These are phyloP conservation scores for Aleurites moluccanus DNA, from an alignment of 441 rosid genomes.

Conservation along the genomic window DNA sequence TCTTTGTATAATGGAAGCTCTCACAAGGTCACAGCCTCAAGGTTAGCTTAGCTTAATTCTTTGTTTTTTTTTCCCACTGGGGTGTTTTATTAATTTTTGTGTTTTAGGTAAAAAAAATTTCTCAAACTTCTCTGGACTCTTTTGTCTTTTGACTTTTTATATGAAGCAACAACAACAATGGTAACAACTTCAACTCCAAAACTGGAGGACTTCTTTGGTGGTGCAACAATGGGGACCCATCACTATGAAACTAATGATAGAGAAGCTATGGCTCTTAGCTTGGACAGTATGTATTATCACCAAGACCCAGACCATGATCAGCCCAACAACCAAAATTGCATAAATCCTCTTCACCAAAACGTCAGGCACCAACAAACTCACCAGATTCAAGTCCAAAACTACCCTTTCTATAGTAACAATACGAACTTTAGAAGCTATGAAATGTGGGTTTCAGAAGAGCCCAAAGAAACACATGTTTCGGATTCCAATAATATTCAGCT, in stretches of 20 bases:
- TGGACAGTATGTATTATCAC: conserved; percentile 72
- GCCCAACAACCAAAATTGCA: conserved; percentile 36
- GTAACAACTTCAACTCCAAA: conserved; percentile 65
- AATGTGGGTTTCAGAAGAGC: conserved; percentile 34
- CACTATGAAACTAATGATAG: conserved; percentile 54
- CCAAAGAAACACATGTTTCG: conserved; percentile 38
- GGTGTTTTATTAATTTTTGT: neutral
- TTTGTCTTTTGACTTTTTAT: conserved; percentile 29
- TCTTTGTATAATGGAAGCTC: conserved; percentile 92
- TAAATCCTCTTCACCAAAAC: conserved; percentile 41
- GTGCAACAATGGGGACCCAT: conserved; percentile 66
- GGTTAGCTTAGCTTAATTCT: conserved; percentile 31
- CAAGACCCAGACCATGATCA: conserved; percentile 37
- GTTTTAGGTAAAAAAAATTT: neutral
- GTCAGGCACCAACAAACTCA: conserved; percentile 32
- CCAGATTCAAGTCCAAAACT: conserved; percentile 40
- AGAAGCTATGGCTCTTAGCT: conserved; percentile 77
- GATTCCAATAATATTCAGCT: conserved; percentile 36
- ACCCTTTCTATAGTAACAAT: conserved; percentile 31
- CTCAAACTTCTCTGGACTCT: conserved; percentile 21
- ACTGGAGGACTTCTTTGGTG: conserved; percentile 90
- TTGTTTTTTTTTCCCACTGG: neutral
- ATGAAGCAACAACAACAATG: conserved; percentile 38
- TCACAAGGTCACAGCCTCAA: conserved; percentile 61
- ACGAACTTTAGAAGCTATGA: conserved; percentile 45